Evolutionary conservation across 108 stramenopile genomes (phyloP), one percentile per base, ranked within the genome.

Genomic region (Conticribra weissflogii): DNA sequence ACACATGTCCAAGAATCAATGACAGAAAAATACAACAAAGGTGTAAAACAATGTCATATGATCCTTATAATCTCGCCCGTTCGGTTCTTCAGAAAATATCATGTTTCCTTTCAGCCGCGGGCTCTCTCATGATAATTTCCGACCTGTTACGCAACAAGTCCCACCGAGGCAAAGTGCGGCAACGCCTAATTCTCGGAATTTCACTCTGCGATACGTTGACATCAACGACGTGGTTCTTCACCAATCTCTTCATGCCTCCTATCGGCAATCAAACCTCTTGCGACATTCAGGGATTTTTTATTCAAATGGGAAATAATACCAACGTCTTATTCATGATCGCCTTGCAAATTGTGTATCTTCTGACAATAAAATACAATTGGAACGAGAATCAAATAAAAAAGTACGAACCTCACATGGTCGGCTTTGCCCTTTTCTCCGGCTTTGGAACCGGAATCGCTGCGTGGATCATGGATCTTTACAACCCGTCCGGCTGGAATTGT

Each of bases 401-500:
- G 14, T 1, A 25, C 15, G 73, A 67, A 36, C 21, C 16, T 1
- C 48, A 18, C 22, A 19, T 74, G 17, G 66, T 67, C 29, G 56
- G 31, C 2, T 8, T 74, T 29, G 47, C 65, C 3, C 23, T 18
- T 9, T 15, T 25, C 22, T 52, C 45, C 24, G 73, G 73, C 12
- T 4, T 52, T 15, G 34, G 19, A 23, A 32, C 73, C 18, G n/a
- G n/a, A n/a, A n/a, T n/a, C n/a, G 30, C 72, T n/a, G 54, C 32
- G 4, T 45, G 66, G 1, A n/a, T 41, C 3, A 33, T 74, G 22
- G 28, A 63, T 19, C 25, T 59, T 5, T 74, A 68, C 56, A 74
- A 74, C 50, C 55, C 73, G 5, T 56, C 61, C 12, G 28, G 34
- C 30, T 74, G 73, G 73, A 34, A 59, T 49, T 74, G 73, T 63